Percentiles rank a stretch among this genome's conserved stretches.
These are phyloP conservation scores for Yamadazyma friedrichii DNA, from an alignment of 1,139 yeast genomes.

Conservation along the genomic window DNA sequence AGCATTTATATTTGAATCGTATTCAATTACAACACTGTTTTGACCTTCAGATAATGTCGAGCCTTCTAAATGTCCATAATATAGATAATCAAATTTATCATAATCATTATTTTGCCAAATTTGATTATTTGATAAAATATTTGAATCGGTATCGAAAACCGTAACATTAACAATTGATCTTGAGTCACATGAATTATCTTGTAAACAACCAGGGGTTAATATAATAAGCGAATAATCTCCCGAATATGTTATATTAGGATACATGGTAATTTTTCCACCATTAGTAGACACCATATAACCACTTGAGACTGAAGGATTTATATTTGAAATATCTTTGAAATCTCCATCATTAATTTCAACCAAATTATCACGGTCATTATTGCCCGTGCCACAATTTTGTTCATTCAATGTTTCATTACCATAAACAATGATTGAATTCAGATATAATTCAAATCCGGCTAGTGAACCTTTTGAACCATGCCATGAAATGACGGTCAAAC, in stretches of 20 bases:
- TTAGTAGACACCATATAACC: constrained; percentile 27
- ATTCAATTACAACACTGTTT: constrained; percentile 52
- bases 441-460: constrained; percentile 72
- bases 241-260: constrained; percentile 68
- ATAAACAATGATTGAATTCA: constrained; percentile 56
- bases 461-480: constrained; percentile 71
- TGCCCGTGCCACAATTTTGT: constrained; percentile 51
- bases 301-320: constrained; percentile 32
- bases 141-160: constrained; percentile 48
- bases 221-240: constrained; percentile 75
- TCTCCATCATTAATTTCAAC: constrained; percentile 33
- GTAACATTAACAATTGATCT: constrained; percentile 83
- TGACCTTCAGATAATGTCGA: constrained; percentile 35
- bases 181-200: constrained; percentile 62
- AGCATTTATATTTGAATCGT: constrained; percentile 30
- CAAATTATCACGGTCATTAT: constrained; percentile 29
- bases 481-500: constrained; percentile 66
- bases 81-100: constrained; percentile 78
- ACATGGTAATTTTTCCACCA: constrained; percentile 55
- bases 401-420: constrained; percentile 76
- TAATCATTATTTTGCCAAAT: constrained; percentile 79
- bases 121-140: constrained; percentile 36
- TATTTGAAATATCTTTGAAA: constrained; percentile 29
- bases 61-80: constrained; percentile 64
- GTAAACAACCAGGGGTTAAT: constrained; percentile 84